A percentile compares a stretch with the other conserved stretches of the same genome.
Conservation (phyloP, 1,284 basidiomycete genomes). For the Melampsora larici-populina region DNA sequence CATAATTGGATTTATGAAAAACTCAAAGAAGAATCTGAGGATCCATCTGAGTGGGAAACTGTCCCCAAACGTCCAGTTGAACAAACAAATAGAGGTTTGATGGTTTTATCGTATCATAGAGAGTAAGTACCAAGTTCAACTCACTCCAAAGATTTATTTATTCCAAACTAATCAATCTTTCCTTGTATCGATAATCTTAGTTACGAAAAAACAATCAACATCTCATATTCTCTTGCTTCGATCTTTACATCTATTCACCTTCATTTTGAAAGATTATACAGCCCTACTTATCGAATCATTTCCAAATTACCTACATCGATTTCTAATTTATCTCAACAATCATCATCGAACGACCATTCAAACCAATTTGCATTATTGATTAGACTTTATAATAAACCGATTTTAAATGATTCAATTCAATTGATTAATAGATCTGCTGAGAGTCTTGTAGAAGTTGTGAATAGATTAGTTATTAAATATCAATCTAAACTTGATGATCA, state of each 20-base stretch:
- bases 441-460: slow-evolving; percentile 14
- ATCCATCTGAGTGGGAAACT: background rate
- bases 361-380: slow-evolving; percentile 18
- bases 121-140: background rate
- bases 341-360: background rate
- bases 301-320: slow-evolving; percentile 17
- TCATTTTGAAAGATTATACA: slow-evolving; percentile 22
- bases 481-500: background rate
- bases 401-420: background rate
- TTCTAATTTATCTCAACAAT: background rate
- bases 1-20: slow-evolving; percentile 21
- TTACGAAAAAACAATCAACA: slow-evolving; percentile 34
- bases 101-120: slow-evolving; percentile 25
- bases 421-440: slow-evolving; percentile 8
- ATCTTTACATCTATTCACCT: slow-evolving; percentile 12
- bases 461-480: slow-evolving; percentile 15
- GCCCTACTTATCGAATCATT: slow-evolving; percentile 17
- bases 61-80: background rate
- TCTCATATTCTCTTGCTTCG: slow-evolving; percentile 22
- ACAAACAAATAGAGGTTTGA: slow-evolving; percentile 15
- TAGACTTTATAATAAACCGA: background rate
- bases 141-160: background rate
- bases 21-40: background rate
- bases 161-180: background rate
- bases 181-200: background rate